phyloP scores from a whole-genome alignment of 306 rosid genomes.

The Astragalus membranaceus region DNA sequence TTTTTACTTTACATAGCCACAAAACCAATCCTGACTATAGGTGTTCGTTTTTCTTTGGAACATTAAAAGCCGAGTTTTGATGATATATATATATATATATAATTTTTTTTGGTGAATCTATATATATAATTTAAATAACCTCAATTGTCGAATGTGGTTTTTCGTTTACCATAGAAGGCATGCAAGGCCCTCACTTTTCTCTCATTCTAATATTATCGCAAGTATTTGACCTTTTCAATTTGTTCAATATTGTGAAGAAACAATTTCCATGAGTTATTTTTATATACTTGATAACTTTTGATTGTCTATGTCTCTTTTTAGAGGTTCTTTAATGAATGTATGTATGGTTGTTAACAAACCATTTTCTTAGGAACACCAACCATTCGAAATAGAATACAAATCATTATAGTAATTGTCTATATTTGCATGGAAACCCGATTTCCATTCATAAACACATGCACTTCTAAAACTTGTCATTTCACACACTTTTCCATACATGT shows the following conservation, averaged over 20 bases:
- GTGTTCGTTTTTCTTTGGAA: too few relatives aligned
- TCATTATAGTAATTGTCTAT: neutral
- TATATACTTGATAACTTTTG: neutral
- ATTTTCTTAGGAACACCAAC: conserved; percentile 9
- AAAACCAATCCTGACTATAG: too few relatives aligned
- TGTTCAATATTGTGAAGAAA: neutral
- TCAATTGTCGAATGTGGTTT: neutral
- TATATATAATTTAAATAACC: neutral
- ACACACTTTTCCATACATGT: neutral
- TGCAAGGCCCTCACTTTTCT: neutral
- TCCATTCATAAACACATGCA: neutral
- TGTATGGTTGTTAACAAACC: neutral
- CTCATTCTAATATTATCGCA: neutral
- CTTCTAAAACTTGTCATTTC: neutral
- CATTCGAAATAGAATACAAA: neutral
- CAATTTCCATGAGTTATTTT: neutral
- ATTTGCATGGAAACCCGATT: neutral
- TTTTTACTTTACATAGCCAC: too few relatives aligned
- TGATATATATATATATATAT: too few relatives aligned
- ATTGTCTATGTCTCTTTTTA: neutral
- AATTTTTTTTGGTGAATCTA: too few relatives aligned
- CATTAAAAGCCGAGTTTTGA: too few relatives aligned
- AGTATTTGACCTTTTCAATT: neutral
- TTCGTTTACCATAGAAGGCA: neutral
- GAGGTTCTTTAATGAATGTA: neutral